Conservation (phyloP, 2,329 filamentous ascomycete species). For the Balansia obtecta region DNA sequence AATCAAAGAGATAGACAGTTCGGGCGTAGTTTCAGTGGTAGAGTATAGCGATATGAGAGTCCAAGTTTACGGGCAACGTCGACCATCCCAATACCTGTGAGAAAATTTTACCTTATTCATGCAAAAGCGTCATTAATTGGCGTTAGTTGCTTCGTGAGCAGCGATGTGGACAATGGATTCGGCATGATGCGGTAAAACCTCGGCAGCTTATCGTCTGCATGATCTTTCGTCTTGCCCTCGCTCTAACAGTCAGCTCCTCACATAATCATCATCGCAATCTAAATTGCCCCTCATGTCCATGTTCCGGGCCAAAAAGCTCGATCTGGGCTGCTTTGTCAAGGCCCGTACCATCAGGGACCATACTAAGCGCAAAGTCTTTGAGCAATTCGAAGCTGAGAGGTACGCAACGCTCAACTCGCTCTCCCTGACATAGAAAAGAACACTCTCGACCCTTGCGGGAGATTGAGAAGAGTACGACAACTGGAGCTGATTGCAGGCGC, state of each 20-base stretch:
- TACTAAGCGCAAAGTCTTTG: slow-evolving; percentile 90
- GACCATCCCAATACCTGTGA: no score
- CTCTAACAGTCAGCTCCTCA: neutral
- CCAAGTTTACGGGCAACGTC: no score
- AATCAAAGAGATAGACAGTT: no score
- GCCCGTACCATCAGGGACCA: slow-evolving; percentile 83
- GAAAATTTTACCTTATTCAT: no score
- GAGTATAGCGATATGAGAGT: no score
- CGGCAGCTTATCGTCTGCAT: neutral
- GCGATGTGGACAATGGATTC: neutral
- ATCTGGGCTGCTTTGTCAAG: slow-evolving; percentile 80
- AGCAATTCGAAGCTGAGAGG: slow-evolving; percentile 79
- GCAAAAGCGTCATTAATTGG: no score
- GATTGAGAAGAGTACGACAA: neutral
- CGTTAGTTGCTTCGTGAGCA: neutral
- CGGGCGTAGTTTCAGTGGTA: no score
- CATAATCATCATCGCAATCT: neutral
- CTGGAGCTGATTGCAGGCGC: neutral
- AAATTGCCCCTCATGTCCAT: slow-evolving; percentile 52
- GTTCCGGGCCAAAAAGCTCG: slow-evolving; percentile 82
- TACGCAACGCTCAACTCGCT: slow-evolving; percentile 25
- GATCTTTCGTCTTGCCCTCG: neutral
- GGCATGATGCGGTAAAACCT: neutral
- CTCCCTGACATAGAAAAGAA: neutral
- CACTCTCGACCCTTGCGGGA: neutral